Base-by-base conservation (phyloP, 768 basidiomycete species). In the Rossbeevera mucosa region DNA sequence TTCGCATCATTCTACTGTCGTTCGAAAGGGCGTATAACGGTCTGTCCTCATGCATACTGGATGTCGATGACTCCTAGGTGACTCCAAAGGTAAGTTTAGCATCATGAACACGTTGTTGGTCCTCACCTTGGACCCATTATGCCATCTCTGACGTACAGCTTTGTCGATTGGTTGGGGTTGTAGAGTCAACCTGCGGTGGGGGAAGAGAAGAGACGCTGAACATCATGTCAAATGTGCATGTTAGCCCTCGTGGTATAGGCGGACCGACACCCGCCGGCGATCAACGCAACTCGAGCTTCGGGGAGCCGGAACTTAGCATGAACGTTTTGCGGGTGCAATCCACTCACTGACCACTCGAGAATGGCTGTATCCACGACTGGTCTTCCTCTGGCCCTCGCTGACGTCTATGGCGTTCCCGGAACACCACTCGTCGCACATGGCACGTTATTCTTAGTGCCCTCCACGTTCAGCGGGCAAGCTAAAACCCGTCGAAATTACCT, bases 261-360 rank as follows among this genome's bases (percentile, higher is more conserved):
- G 51, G 51, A 49, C 50, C 48, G 51, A 63, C 61, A 47, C 16
- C 38, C 46, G 52, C 14, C 44, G 44, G 26, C 26, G 44, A 44
- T 18, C 44, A 28, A 20, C 26, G 41, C 41, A 42, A 42, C 36
- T 38, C 36, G 36, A 38, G 20, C 36, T 36, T 38, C 18, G 36
- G 36, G 36, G 18, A 20, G 9, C 36, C 36, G 36, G 36, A 38
- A 24, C 20, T 22, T 24, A 43, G 42, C 40, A 12, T 41, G 40
- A 40, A 21, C 31, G 24, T 29, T 20, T 6, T 6, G 57, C 20
- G 25, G 40, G 52, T 12, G 12, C 29, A 24, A 51, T 20, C 50
- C 50, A 51, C 51, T 44, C 36, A 51, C n/a, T n/a, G n/a, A 50
- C 52, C 52, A 57, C 59, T 48, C 41, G 51, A 61, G 53, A 51